Base-by-base conservation (phyloP, 2,329 filamentous ascomycete genomes). In the Ophiostoma piceae region DNA sequence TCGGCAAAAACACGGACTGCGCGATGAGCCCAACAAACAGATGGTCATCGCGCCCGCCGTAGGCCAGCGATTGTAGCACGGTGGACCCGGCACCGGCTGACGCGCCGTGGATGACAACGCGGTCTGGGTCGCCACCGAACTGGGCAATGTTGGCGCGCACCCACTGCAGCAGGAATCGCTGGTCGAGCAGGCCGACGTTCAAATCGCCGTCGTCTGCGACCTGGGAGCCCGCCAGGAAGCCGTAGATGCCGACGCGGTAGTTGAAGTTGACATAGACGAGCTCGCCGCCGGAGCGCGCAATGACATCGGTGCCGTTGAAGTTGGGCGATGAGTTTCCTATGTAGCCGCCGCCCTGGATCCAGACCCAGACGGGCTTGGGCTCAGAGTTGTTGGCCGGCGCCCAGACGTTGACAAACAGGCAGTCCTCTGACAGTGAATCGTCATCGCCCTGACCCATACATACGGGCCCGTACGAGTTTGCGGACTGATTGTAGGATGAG, bases 211-310 rank as follows among this genome's bases (percentile, higher is more conserved):
- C n/a, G 7, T 12, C 54, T 0, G 19, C n/a, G 1, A 39, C 12
- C 35, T 29, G n/a, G 3, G 47, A 29, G 19, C 68, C 51, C 70
- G 74, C 91, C 1, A 91, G 80, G 74, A 90, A 91, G 0, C 88
- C 89, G 73, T 85, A 85, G 0, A 84, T 78, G 1, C 86, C 87
- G 6, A 90, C 84, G 11, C 88, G 83, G 74, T 88, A 88, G 77
- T 87, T 87, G 76, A 88, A 87, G 73, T 84, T 84, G 67, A 88
- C 85, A 65, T 84, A 81, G 7, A 88, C 78, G 64, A 88, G 79
- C 35, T 77, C 73, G n/a, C 76, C 78, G 65, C 69, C 70, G 0
- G 74, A 73, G 65, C 75, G 75, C 41, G 78, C 75, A 51, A 86
- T 77, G 6, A 85, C 77, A 26, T 78, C 77, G 0, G 82, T 80